Base-by-base conservation (phyloP, 768 basidiomycete species). In the Imleria badia region DNA sequence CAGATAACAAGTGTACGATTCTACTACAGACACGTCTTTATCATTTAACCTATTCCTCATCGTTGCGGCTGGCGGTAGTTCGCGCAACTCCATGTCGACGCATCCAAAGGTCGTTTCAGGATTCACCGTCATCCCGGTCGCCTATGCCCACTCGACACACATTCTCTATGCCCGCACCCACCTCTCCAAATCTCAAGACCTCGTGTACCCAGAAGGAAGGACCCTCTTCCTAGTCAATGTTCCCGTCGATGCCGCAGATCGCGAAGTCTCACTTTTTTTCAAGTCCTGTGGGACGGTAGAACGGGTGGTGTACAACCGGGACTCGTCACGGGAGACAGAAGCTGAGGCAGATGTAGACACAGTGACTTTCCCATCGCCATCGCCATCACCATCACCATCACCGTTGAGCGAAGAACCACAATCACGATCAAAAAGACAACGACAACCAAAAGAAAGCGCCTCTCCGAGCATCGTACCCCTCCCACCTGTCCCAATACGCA, bases 211-310 rank as follows among this genome's bases (percentile, higher is more conserved):
- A 59, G 68, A 82, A 31, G 84, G 81, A 15, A 81, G 93, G 41
- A 95, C 93, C 0, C 76, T 96, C 11, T 98, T 98, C 65, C 73
- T 95, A 3, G 90, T 89, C 51, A 97, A 98, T 63, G 73, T 95
- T 6, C 94, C 95, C 2, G 86, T 92, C 51, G 93, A 96, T 67
- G 83, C 91, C 4, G 90, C 91, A 1, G 89, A 91, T 61, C 78
- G 89, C 35, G 91, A 94, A 64, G 71, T 97, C 0, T 75, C 83
- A 3, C 72, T 81, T 12, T 75, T 97, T n/a, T 95, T 95, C 76
- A 86, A 86, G 64, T 64, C 77, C 22, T 84, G 80, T 51, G 94
- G 94, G 22, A 85, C 85, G 0, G 78, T 95, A 29, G 94, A 96
- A 69, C 77, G 76, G 45, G 84, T 94, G 11, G 60, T 83, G 1